phyloP scores from a whole-genome alignment of 257 asterid species.

The Nicotiana attenuata region DNA sequence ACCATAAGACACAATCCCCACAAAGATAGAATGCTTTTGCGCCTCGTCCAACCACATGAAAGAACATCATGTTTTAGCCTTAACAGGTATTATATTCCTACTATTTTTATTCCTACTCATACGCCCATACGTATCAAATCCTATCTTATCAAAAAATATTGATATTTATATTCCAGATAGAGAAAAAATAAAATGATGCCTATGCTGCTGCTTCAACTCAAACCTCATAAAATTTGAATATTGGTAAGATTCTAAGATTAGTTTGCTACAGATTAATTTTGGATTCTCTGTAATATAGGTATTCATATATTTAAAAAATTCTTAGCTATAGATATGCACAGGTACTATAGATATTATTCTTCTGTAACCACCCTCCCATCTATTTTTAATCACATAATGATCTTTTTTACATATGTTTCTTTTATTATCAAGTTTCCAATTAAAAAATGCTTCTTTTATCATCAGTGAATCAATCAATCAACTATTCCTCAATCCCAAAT shows the following conservation, averaged over 20 bases:
- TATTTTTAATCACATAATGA: neutral
- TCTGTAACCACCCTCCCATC: neutral
- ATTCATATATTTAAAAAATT: neutral
- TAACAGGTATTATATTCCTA: neutral
- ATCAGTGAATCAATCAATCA: neutral
- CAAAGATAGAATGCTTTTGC: neutral
- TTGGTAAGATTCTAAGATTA: neutral
- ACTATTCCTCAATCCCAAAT: neutral
- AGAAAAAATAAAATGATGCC: neutral
- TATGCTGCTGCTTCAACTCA: neutral
- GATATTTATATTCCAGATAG: neutral
- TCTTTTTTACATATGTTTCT: neutral
- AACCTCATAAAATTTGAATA: neutral
- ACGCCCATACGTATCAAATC: neutral
- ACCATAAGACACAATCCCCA: neutral
- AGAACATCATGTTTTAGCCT: neutral
- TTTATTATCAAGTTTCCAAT: too few species aligned
- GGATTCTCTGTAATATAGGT: neutral
- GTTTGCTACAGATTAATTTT: neutral
- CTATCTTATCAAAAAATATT: neutral
- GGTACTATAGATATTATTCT: neutral
- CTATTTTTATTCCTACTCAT: neutral
- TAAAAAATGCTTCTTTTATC: neutral
- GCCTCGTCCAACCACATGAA: neutral
- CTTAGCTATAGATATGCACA: neutral